Conservation (phyloP, 257 asterid genomes). For the Solanum tacnaense region DNA sequence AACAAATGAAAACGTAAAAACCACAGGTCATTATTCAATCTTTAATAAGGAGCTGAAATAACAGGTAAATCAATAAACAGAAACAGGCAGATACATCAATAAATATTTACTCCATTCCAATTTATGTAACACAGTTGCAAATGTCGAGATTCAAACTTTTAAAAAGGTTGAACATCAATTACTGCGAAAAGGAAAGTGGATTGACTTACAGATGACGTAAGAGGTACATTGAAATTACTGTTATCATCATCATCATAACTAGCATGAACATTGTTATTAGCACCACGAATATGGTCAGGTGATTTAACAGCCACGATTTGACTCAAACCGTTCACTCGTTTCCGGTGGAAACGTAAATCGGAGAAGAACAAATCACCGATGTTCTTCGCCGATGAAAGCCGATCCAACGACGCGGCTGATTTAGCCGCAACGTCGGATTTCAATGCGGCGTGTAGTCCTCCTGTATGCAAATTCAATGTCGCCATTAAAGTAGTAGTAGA, state of each 20-base stretch:
- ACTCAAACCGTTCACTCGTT: background rate
- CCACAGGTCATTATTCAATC: background rate
- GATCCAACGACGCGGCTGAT: slow-evolving; percentile 8
- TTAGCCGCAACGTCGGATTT: slow-evolving; percentile 11
- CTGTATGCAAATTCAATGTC: slow-evolving; percentile 30
- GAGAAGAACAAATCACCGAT: slow-evolving; percentile 24
- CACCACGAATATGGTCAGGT: slow-evolving; percentile 8
- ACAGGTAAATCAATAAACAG: background rate
- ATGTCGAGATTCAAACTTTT: background rate
- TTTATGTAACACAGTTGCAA: background rate
- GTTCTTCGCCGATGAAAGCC: slow-evolving; percentile 35
- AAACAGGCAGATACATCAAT: background rate
- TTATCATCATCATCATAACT: background rate
- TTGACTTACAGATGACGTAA: slow-evolving; percentile 33
- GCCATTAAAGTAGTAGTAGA: slow-evolving; percentile 22
- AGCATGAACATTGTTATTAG: slow-evolving; percentile 6
- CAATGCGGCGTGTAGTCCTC: slow-evolving; percentile 21
- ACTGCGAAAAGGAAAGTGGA: background rate
- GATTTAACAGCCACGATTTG: slow-evolving; percentile 18
- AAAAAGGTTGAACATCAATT: background rate
- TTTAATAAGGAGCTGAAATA: background rate
- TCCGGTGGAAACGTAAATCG: slow-evolving; percentile 6
- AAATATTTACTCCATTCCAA: background rate
- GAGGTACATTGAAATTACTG: slow-evolving; percentile 32
- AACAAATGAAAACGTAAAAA: background rate